These are phyloP conservation scores for Ilyonectria sp. DNA, from an alignment of 2,329 filamentous ascomycete species.

Conservation along the genomic window DNA sequence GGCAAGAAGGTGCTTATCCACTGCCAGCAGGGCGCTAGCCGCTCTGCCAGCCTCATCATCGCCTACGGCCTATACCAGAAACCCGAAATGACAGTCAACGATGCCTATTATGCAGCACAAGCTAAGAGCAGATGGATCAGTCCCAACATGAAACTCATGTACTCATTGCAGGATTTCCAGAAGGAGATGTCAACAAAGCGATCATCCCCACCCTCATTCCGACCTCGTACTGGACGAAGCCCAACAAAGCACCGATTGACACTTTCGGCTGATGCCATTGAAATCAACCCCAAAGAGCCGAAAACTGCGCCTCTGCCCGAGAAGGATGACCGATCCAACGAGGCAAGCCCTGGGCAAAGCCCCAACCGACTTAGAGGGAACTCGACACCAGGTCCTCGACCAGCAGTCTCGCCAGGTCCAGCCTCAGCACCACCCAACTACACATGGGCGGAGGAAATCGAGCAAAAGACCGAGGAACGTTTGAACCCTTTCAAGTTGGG, in stretches of 20 bases:
- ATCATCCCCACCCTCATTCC: slow-evolving; percentile 61
- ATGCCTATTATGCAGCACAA: slow-evolving; percentile 87
- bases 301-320: slow-evolving; percentile 73
- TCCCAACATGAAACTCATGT: slow-evolving; percentile 93
- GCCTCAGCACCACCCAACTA: slow-evolving; percentile 77
- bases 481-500: slow-evolving; percentile 39
- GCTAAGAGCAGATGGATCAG: slow-evolving; percentile 89
- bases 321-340: slow-evolving; percentile 62
- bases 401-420: slow-evolving; percentile 72
- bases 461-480: slow-evolving; percentile 54
- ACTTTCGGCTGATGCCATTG: slow-evolving; percentile 72
- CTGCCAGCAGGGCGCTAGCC: slow-evolving; percentile 88
- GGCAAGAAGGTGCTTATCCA: slow-evolving; percentile 87
- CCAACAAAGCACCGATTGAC: slow-evolving; percentile 74
- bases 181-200: slow-evolving; percentile 72
- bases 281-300: slow-evolving; percentile 68
- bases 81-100: slow-evolving; percentile 82
- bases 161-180: slow-evolving; percentile 87
- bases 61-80: slow-evolving; percentile 88
- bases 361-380: slow-evolving; percentile 66
- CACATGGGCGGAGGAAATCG: slow-evolving; percentile 68
- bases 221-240: slow-evolving; percentile 66
- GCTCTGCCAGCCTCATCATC: slow-evolving; percentile 88
- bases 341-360: slow-evolving; percentile 57
- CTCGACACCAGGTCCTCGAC: slow-evolving; percentile 66